phyloP scores from a whole-genome alignment of 1,139 yeast species.

The Yamadazyma diospyri region DNA sequence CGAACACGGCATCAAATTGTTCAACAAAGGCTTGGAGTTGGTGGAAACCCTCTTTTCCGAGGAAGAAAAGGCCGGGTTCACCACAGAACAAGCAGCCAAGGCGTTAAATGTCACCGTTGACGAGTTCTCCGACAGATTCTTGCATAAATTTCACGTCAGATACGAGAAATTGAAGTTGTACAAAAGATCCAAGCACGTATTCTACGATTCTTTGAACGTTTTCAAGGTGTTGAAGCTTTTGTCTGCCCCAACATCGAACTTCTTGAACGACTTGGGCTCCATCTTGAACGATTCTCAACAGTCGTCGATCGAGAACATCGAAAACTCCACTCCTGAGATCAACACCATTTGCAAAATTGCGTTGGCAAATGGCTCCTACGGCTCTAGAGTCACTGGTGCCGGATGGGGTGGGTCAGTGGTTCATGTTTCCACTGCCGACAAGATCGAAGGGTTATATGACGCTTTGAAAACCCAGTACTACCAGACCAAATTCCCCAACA shows the following conservation, averaged over 20 bases:
- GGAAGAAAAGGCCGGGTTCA: slow-evolving; percentile 43
- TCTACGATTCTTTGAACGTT: slow-evolving; percentile 60
- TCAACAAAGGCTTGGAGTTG: slow-evolving; percentile 36
- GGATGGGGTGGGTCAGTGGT: slow-evolving; percentile 79
- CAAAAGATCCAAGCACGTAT: slow-evolving; percentile 62
- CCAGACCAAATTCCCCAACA: slow-evolving; percentile 43
- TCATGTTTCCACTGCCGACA: slow-evolving; percentile 52
- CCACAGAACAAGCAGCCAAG: slow-evolving; percentile 47
- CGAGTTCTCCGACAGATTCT: slow-evolving; percentile 43
- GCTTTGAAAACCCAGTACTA: slow-evolving; percentile 53
- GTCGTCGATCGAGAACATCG: slow-evolving; percentile 43
- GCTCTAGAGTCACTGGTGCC: slow-evolving; percentile 77
- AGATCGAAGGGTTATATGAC: slow-evolving; percentile 38
- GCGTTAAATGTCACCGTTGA: slow-evolving; percentile 40
- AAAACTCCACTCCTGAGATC: slow-evolving; percentile 57
- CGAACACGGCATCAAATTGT: slow-evolving; percentile 40
- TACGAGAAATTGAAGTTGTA: slow-evolving; percentile 54
- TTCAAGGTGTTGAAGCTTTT: slow-evolving; percentile 46
- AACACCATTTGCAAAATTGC: slow-evolving; percentile 55
- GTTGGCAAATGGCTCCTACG: slow-evolving; percentile 52
- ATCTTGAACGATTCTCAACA: slow-evolving; percentile 59
- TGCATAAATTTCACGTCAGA: slow-evolving; percentile 54
- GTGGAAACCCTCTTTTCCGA: slow-evolving; percentile 37
- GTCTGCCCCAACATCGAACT: slow-evolving; percentile 18
- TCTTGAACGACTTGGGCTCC: slow-evolving; percentile 44